These are phyloP conservation scores for Perilla frutescens DNA, from an alignment of 257 asterid species.

Conservation along the genomic window DNA sequence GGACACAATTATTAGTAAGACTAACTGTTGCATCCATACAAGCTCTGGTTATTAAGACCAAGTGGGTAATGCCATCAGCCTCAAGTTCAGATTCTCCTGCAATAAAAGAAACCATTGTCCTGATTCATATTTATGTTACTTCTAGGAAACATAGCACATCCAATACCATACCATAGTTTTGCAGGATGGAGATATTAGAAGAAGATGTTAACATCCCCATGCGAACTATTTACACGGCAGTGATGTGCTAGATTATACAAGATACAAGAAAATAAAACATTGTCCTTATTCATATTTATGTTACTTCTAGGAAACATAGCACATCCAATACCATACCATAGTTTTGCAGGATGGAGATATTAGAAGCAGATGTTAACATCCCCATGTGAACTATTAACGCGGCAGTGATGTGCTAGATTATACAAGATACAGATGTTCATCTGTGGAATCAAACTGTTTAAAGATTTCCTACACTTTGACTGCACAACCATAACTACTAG, in stretches of 20 bases:
- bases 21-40: slow-evolving; percentile 68
- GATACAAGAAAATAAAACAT: slow-evolving; percentile 32
- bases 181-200: slow-evolving; percentile 12
- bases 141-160: slow-evolving; percentile 26
- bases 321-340: slow-evolving; percentile 26
- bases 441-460: neutral
- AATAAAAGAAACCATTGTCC: slow-evolving; percentile 37
- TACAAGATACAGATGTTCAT: neutral
- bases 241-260: neutral
- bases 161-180: slow-evolving; percentile 27
- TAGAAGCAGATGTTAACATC: slow-evolving; percentile 3
- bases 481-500: slow-evolving; percentile 2
- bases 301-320: slow-evolving; percentile 25
- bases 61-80: slow-evolving; percentile 48
- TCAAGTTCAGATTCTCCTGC: slow-evolving; percentile 68
- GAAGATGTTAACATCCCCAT: neutral
- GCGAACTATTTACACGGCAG: neutral
- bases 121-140: slow-evolving; percentile 26
- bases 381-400: neutral
- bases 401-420: neutral
- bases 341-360: slow-evolving; percentile 20
- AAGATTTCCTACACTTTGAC: slow-evolving; percentile 10
- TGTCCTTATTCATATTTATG: slow-evolving; percentile 28
- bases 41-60: slow-evolving; percentile 63
- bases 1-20: slow-evolving; percentile 61